Evolutionary conservation across 768 basidiomycete species (phyloP).

Genomic region (Russula lepida): DNA sequence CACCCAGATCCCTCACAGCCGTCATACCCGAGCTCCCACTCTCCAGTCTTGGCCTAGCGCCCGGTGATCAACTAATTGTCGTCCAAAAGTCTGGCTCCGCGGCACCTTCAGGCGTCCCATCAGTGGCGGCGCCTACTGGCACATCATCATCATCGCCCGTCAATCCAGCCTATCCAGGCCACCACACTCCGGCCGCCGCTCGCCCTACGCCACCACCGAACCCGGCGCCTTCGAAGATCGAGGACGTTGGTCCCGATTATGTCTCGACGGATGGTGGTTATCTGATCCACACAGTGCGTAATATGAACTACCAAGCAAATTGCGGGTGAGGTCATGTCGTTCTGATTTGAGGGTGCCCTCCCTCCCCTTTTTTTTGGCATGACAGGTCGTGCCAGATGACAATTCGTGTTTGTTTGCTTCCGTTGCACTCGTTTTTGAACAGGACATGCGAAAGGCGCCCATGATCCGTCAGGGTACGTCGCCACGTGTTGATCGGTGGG

Average conservation of each 20-base stretch:
- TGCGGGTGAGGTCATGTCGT: background rate
- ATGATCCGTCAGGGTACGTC: constrained; percentile 64
- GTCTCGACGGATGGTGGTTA: constrained; percentile 56
- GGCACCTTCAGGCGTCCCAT: constrained; percentile 14
- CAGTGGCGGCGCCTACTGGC: background rate
- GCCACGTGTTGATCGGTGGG: background rate
- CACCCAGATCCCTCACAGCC: constrained; percentile 57
- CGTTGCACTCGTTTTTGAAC: constrained; percentile 77
- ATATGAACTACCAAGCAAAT: too few species aligned
- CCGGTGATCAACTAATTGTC: constrained; percentile 85
- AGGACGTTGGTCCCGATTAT: constrained; percentile 40
- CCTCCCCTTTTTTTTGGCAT: background rate
- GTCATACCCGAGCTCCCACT: constrained; percentile 67
- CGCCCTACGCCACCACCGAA: constrained; percentile 19
- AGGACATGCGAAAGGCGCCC: constrained; percentile 62
- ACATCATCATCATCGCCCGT: constrained; percentile 16
- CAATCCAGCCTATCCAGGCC: constrained; percentile 19
- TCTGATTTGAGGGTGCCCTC: constrained; percentile 2
- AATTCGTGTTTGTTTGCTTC: constrained; percentile 93
- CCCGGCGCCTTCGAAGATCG: constrained; percentile 20
- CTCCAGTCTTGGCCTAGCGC: constrained; percentile 63
- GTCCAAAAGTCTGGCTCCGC: constrained; percentile 32
- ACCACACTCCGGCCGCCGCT: constrained; percentile 22
- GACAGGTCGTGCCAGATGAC: constrained; percentile 93
- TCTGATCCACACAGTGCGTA: constrained; percentile 61